phyloP scores from a whole-genome alignment of 2,329 filamentous ascomycete species.

The Fusarium aywerte region DNA sequence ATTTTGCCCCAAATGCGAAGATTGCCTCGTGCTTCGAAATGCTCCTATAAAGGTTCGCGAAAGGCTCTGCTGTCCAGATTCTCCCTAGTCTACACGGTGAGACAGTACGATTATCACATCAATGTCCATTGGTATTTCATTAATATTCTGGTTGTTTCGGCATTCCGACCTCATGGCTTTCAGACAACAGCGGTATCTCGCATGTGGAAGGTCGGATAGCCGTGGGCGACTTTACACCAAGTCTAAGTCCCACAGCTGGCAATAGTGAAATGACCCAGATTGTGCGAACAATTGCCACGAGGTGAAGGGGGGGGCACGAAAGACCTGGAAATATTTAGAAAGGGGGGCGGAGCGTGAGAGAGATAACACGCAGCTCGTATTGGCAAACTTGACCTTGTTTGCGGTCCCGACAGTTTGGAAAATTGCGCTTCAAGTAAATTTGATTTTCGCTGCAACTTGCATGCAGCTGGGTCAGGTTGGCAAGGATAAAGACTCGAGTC shows the following conservation, averaged over 20 bases:
- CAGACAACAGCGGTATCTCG: not conserved
- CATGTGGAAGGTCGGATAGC: conserved; percentile 43
- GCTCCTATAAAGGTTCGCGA: not conserved
- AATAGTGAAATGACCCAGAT: conserved; percentile 23
- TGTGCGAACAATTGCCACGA: conserved; percentile 28
- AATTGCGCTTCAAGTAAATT: conserved; percentile 50
- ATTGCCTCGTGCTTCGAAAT: not conserved
- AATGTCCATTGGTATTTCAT: not conserved
- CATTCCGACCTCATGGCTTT: not conserved
- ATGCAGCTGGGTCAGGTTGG: conserved; percentile 37
- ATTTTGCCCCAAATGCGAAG: not conserved
- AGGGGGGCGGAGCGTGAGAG: conserved; percentile 29
- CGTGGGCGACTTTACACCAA: conserved; percentile 26
- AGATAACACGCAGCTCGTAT: conserved; percentile 41
- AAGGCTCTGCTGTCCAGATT: not conserved
- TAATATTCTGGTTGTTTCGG: not conserved
- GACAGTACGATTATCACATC: not conserved
- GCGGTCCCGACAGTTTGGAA: conserved; percentile 52
- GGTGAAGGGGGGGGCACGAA: conserved; percentile 22
- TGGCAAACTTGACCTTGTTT: conserved; percentile 41
- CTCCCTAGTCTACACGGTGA: not conserved
- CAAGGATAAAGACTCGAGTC: conserved; percentile 38
- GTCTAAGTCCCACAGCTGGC: conserved; percentile 41
- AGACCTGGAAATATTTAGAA: conserved; percentile 29
- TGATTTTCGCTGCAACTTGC: conserved; percentile 43